Evolutionary conservation across 345 rosid species (phyloP), one percentile per base, ranked within the genome.

Genomic region (Hypericum androsaemum): DNA sequence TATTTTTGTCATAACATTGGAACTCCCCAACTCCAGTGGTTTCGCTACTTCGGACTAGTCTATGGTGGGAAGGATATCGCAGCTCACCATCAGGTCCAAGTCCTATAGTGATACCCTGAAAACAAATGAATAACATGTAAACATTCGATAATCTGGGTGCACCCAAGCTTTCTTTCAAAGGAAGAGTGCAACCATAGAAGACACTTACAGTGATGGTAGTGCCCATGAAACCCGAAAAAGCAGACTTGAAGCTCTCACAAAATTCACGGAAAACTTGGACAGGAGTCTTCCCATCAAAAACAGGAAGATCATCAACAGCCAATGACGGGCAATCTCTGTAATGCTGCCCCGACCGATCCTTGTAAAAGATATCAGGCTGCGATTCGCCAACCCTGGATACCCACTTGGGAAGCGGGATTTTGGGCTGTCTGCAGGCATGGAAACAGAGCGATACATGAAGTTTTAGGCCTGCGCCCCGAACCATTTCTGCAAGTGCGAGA

Each of bases 31-130:
- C 81, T 61, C 96, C 86, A 60, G 62, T 43, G 61, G 54, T 43
- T 41, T 61, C 71, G 62, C 48, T 50, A 6, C 44, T 72, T 47
- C 48, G 52, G 8, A 57, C 37, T 8, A 38, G 40, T 12, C 36
- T 64, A 54, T 62, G 82, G 54, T 76, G 75, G 47, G 88, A 87
- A 52, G 98, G 98, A 62, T 87, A 87, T n/a, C 73, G 67, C 5
- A 90, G 83, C 69, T 87, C 94, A 0, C 95, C 88, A 7, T 84
- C 85, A 39, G 94, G 96, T 60, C 98, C 98, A 22, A 90, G 74
- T 58, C 96, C 79, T 74, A 90, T 63, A 7, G 95, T 76, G 63
- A 87, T 73, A 8, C 89, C 88, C 98, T 90, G 74, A 44, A 79
- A 71, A 44, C 4, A 4, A 22, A 1, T 22, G 32, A 22, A 22